A percentile compares a stretch with the other conserved stretches of the same genome.
Conservation (phyloP, 2,329 filamentous ascomycete species). For the Cladosporium sp. region DNA sequence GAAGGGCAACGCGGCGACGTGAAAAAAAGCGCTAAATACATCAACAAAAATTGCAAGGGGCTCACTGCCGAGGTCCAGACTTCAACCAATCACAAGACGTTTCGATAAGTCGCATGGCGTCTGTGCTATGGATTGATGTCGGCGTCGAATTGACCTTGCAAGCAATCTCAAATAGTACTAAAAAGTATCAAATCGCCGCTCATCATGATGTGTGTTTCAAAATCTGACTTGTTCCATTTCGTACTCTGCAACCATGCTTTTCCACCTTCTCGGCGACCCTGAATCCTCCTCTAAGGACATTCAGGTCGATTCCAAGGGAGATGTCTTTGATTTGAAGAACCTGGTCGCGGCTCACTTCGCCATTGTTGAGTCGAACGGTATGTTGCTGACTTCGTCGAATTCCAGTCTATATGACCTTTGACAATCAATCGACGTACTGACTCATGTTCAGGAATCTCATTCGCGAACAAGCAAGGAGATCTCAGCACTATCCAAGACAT, state of each 20-base stretch:
- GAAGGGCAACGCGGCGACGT: constrained; percentile 1
- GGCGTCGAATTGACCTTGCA: no score
- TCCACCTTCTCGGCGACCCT: constrained; percentile 29
- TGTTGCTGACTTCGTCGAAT: background rate
- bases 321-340: constrained; percentile 25
- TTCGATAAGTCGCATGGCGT: background rate
- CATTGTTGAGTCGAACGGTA: constrained; percentile 28
- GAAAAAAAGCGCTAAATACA: background rate
- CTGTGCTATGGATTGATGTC: constrained; percentile 1
- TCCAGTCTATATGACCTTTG: no score
- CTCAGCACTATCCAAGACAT: constrained; percentile 19
- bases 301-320: constrained; percentile 22
- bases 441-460: background rate
- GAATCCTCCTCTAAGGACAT: constrained; percentile 21
- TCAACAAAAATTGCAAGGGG: background rate
- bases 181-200: background rate
- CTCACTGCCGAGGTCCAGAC: constrained; percentile 2
- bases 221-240: constrained; percentile 33
- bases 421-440: background rate
- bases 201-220: background rate
- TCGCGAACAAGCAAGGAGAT: constrained; percentile 1
- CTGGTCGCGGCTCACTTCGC: constrained; percentile 29
- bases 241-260: constrained; percentile 48
- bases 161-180: background rate
- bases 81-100: background rate